Base-by-base conservation (phyloP, 129 eudicot genomes). In the Gnaphalium uliginosum region DNA sequence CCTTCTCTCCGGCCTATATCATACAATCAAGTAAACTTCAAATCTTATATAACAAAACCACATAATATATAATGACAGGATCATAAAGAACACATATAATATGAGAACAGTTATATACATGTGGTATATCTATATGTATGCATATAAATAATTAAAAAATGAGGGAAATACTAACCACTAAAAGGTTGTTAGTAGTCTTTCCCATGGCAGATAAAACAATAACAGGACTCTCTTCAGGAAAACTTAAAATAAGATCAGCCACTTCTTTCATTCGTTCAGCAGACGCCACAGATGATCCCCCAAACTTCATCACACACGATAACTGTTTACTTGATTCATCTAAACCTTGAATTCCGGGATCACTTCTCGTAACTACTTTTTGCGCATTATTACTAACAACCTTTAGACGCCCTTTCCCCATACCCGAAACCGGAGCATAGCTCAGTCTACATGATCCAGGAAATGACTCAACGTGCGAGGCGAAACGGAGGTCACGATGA, bases 161-260 rank as follows among this genome's bases (percentile, higher is more conserved):
- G 27, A 32, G 35, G 13, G 17, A 0, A 8, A 51, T 26, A 61
- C 24, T 50, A 35, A 76, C 98, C 89, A 61, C 62, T 53, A 93
- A 58, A 69, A 93, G 96, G n/a, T 90, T 90, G 86, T 90, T 90
- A 58, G 98, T 90, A 18, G 96, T 94, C 75, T 94, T 94, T 18
- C 97, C 99, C 99, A 94, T 94, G 9, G 99, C 97, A 69, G 99
- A 94, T 15, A 93, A 89, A 67, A 93, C 96, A 74, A 93, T 84
- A n/a, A 93, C 86, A 29, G 98, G 95, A 76, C 87, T 85, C 81
- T 94, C 99, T 35, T 91, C 84, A 8, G 97, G 97, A 74, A 94
- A 94, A 58, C 96, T 87, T 30, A 79, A 89, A 2, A 94, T 87
- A 58, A 94, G 98, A 17, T 85, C 87, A 67, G 97, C 99, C 6